Evolutionary conservation across 1,139 yeast species (phyloP), one percentile per base, ranked within the genome.

Genomic region (Geotrichum fermentans): DNA sequence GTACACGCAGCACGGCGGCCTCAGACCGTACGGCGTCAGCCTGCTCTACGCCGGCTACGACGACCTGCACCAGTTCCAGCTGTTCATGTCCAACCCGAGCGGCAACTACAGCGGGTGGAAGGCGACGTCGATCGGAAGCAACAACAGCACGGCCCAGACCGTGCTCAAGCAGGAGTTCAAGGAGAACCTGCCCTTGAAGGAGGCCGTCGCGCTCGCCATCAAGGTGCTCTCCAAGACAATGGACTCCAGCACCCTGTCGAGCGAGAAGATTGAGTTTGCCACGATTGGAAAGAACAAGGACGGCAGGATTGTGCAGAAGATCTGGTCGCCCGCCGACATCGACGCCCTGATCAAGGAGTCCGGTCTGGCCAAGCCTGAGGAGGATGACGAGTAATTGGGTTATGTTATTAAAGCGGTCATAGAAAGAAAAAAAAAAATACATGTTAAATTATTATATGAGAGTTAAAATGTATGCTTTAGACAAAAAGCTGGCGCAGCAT

Each of bases 91-190:
- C 18, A 92, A 94, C 65, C 99, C 99, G 13, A 85, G 96, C 0
- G 99, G 99, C 33, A 94, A 94, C 70, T 94, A 89, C 66, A 81
- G 95, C 34, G 98, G 98, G 24, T 94, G 99, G 99, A 89, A 86
- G 68, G 98, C 98, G 40, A 90, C 97, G 38, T 79, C 90, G 61
- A 92, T 92, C 55, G 99, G 99, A 37, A 96, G 97, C 51, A 94
- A 92, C 70, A 90, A 88, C 57, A 80, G 96, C 4, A 90, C 96
- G 40, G 97, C 97, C 1, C 98, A 94, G 71, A 90, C 98, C 1
- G 73, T 94, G 57, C 75, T 94, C 64, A 94, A 92, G 70, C 95
- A 90, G 71, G 98, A 94, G 63, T 94, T 86, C 72, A 88, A 85
- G 64, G 94, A 87, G 59, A 94, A 84, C 52, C 68, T 88, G 61